phyloP scores from a whole-genome alignment of 345 rosid species.

The Clausena lansium region DNA sequence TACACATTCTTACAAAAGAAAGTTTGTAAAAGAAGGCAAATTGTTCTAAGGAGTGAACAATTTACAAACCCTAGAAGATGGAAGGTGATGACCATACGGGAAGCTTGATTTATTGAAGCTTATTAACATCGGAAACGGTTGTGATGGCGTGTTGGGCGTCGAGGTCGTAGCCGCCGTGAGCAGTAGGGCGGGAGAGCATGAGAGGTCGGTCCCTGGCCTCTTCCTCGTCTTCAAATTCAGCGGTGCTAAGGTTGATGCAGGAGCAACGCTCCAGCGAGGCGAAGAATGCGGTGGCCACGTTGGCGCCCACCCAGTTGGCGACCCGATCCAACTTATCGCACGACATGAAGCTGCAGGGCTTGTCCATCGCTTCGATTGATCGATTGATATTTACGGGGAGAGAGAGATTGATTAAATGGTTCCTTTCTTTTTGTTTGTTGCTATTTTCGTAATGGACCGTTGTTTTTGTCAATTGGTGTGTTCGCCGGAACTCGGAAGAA shows the following conservation, averaged over 20 bases:
- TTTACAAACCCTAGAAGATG: constrained; percentile 22
- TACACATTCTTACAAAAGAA: not conserved
- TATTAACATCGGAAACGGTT: constrained; percentile 14
- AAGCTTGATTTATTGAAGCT: constrained; percentile 12
- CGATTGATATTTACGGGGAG: not conserved
- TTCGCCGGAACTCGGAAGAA: too few relatives aligned
- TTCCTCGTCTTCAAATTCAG: constrained; percentile 54
- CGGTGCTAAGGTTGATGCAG: constrained; percentile 66
- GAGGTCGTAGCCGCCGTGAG: constrained; percentile 14
- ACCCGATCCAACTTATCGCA: constrained; percentile 62
- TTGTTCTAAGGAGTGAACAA: not conserved
- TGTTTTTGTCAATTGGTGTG: constrained; percentile 1
- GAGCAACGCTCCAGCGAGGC: constrained; percentile 68
- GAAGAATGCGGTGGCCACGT: constrained; percentile 65
- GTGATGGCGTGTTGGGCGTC: constrained; percentile 4
- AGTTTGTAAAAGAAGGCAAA: not conserved
- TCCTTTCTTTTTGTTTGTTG: not conserved
- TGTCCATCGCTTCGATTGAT: constrained; percentile 34
- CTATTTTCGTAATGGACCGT: constrained; percentile 3
- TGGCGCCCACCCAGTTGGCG: constrained; percentile 62
- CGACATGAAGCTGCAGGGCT: constrained; percentile 43
- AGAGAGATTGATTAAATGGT: not conserved
- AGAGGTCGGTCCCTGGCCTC: constrained; percentile 57
- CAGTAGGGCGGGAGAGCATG: constrained; percentile 35
- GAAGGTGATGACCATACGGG: constrained; percentile 11